Evolutionary conservation across 2,329 filamentous ascomycete species (phyloP), one percentile per base, ranked within the genome.

Genomic region (Cercospora sp.): DNA sequence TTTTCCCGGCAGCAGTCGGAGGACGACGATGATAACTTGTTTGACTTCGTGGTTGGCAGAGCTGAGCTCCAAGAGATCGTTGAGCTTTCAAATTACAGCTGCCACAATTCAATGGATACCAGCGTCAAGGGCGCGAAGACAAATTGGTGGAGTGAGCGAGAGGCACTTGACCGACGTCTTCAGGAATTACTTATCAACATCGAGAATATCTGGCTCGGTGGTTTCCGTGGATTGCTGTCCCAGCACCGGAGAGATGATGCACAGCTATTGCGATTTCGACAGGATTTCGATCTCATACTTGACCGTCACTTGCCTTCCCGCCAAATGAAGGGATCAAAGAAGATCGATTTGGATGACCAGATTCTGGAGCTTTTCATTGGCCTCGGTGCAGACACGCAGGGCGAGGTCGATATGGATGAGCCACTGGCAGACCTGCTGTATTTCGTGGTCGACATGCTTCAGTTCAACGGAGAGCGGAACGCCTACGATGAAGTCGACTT

Each of bases 401-500:
- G 89, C 1, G 87, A 89, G 7, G 81, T 83, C 67, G 93, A 97
- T 70, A 86, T 96, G 23, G 94, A 98, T 70, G 94, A 98, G 75
- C 88, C 90, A 0, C 82, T 99, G n/a, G 93, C 90, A 72, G 95
- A 99, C 77, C 83, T 99, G 30, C 86, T 99, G 3, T 98, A 97
- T 80, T 98, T 98, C 77, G 91, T 98, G 1, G 90, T 99, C 5
- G 95, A 99, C 75, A 94, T 98, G 62, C 84, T 99, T 2, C 95
- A 98, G 77, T 98, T 99, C 79, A 92, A 97, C 73, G 95, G 95
- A 16, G 96, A 99, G 80, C 87, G 89, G 59, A 99, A 98, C 77
- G 95, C 96, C 0, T 97, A 97, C 79, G 95, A 99, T 74, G 95
- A 99, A 81, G 92, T 99, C 70, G 94, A 98, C 79, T 96, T 98